Base-by-base conservation (phyloP, 768 basidiomycete genomes). In the Xanthoconium stramineum region DNA sequence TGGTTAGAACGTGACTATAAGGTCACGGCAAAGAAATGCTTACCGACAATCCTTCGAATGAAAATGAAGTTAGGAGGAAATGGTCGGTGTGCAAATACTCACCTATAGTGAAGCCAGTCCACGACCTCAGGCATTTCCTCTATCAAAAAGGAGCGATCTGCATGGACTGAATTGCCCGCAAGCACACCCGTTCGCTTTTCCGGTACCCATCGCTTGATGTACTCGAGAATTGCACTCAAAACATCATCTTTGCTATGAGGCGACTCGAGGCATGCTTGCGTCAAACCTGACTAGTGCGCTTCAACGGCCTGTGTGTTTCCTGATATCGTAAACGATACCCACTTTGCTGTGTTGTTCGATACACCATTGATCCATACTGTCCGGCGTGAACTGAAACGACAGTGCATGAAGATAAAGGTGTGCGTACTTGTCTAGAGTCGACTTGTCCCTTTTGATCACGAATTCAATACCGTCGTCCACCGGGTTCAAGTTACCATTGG, bases 361-460 rank as follows among this genome's bases (percentile, higher is more conserved):
- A 70, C 94, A 97, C 94, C 94, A 97, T 58, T 85, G 78, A 57
- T 83, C 80, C 94, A 97, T 97, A 17, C 91, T 94, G 38, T 17
- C 28, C 9, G 30, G 37, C 1, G 19, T 47, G 38, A 50, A 37
- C 39, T 24, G 19, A 44, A 6, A 10, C 5, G 6, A 48, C 19
- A 2, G 5, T 24, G 19, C 1, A 47, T 13, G 47, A 19, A 2
- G 37, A 45, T 44, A 46, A 48, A 33, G 20, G 38, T n/a, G 3
- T 10, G 65, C 82, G 66, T 55, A 92, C 93, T 69, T 72, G 67
- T 95, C 89, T 35, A 97, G 70, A 12, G 80, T 63, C 17, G 73
- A 71, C 66, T 90, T 91, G 55, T 90, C 83, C 1, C 86, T 89
- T 49, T 72, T 76, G 52, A 98, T 86, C 32, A 93, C 81, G 61